phyloP scores from a whole-genome alignment of 768 basidiomycete genomes.

The Lentinus tigrinus region DNA sequence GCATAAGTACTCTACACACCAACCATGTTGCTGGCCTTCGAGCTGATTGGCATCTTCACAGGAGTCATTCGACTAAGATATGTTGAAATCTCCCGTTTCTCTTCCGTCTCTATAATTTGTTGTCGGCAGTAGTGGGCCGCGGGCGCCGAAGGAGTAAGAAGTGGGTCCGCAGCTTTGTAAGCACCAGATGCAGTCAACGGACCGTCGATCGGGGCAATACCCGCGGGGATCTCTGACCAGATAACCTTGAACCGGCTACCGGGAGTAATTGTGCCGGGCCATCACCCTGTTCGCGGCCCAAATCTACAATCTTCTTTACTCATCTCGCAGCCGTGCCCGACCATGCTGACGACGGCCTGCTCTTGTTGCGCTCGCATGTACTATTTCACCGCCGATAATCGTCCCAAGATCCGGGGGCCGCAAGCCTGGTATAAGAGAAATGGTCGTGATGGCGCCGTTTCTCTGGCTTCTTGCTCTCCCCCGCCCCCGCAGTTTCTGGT shows the following conservation, averaged over 20 bases:
- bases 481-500: neutral
- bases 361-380: constrained; percentile 7
- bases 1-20: no score
- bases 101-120: no score
- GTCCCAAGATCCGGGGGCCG: constrained; percentile 3
- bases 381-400: constrained; percentile 1
- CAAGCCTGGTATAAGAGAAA: constrained; percentile 2
- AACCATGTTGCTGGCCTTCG: no score
- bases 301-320: constrained; percentile 8
- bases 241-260: constrained; percentile 15
- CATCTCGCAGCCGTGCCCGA: constrained; percentile 3
- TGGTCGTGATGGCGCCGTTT: neutral
- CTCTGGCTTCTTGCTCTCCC: neutral
- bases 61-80: no score
- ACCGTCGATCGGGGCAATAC: no score
- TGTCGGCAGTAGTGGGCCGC: no score
- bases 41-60: no score
- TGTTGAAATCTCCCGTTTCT: no score
- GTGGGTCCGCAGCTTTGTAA: no score
- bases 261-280: constrained; percentile 6
- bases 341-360: constrained; percentile 8
- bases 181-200: no score
- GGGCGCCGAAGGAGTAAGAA: no score
- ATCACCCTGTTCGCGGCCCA: neutral
- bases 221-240: neutral